Evolutionary conservation across 768 basidiomycete genomes (phyloP).

Genomic region (Megacollybia marginata): DNA sequence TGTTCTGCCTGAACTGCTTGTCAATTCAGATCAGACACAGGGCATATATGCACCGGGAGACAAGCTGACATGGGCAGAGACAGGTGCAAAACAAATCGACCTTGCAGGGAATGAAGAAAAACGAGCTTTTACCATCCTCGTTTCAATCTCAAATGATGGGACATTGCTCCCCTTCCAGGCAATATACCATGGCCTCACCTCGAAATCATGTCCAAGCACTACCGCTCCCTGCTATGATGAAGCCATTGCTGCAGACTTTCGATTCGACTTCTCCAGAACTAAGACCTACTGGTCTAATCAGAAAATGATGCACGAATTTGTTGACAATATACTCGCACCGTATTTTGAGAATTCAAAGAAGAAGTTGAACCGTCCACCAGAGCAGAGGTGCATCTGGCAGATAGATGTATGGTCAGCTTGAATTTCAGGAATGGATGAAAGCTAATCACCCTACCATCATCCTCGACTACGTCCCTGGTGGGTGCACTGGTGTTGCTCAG

Average conservation of each 20-base stretch:
- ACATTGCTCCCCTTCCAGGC: constrained; percentile 24
- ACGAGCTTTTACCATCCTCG: constrained; percentile 27
- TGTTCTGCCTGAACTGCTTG: constrained; percentile 8
- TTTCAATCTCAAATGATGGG: constrained; percentile 19
- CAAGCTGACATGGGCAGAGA: constrained; percentile 5
- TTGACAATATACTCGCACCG: constrained; percentile 16
- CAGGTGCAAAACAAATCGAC: constrained; percentile 23
- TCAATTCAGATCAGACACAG: constrained; percentile 16
- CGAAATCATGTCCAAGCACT: constrained; percentile 10
- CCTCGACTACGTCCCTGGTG: constrained; percentile 23
- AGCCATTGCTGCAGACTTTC: constrained; percentile 11
- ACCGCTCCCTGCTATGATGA: constrained; percentile 13
- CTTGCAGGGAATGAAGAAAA: constrained; percentile 29
- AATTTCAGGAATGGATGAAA: constrained; percentile 7
- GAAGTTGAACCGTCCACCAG: constrained; percentile 9
- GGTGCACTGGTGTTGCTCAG: constrained; percentile 24
- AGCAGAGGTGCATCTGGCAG: constrained; percentile 11
- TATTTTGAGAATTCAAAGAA: constrained; percentile 10
- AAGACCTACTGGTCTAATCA: constrained; percentile 16
- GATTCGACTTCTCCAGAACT: constrained; percentile 13
- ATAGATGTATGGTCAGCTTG: constrained; percentile 23
- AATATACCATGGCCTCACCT: constrained; percentile 21
- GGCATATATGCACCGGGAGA: constrained; percentile 5
- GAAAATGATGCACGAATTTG: constrained; percentile 13
- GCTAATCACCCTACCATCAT: constrained; percentile 17